These are phyloP conservation scores for Aspergillus eucalypticola DNA, from an alignment of 2,329 filamentous ascomycete species.

Conservation along the genomic window DNA sequence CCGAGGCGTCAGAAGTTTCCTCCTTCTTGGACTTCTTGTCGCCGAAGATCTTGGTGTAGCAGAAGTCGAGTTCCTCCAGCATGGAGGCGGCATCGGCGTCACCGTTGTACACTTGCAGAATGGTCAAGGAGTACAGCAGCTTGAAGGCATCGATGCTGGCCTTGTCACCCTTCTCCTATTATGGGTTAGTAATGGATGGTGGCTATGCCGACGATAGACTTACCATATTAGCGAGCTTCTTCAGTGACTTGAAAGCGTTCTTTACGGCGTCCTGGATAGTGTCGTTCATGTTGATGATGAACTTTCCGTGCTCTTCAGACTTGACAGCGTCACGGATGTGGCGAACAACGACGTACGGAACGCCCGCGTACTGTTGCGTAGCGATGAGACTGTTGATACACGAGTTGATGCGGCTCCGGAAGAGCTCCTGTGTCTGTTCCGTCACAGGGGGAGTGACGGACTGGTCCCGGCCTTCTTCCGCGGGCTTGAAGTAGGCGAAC, in stretches of 20 bases:
- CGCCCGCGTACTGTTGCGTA: constrained; percentile 38
- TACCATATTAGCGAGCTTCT: constrained; percentile 41
- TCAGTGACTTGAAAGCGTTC: constrained; percentile 44
- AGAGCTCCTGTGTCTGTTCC: constrained; percentile 51
- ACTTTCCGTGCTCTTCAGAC: constrained; percentile 39
- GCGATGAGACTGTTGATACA: constrained; percentile 54
- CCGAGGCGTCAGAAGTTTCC: constrained; percentile 56
- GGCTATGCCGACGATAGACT: background rate
- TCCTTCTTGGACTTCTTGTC: constrained; percentile 55
- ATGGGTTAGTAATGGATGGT: constrained; percentile 31
- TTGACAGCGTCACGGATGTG: constrained; percentile 43
- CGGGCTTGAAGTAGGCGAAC: constrained; percentile 52
- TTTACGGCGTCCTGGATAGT: constrained; percentile 45
- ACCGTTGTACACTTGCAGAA: constrained; percentile 87
- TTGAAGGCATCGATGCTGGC: constrained; percentile 64
- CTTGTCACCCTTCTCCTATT: constrained; percentile 49
- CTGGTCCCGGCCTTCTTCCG: constrained; percentile 23
- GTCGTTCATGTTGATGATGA: constrained; percentile 52
- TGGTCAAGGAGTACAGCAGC: constrained; percentile 77
- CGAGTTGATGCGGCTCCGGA: constrained; percentile 57
- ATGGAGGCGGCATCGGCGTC: constrained; percentile 82
- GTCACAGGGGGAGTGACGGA: constrained; percentile 48
- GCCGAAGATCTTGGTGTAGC: constrained; percentile 63
- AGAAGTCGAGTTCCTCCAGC: constrained; percentile 76
- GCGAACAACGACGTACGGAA: constrained; percentile 44